Evolutionary conservation across 129 eudicot species (phyloP).

Genomic region (Mikania micrantha): DNA sequence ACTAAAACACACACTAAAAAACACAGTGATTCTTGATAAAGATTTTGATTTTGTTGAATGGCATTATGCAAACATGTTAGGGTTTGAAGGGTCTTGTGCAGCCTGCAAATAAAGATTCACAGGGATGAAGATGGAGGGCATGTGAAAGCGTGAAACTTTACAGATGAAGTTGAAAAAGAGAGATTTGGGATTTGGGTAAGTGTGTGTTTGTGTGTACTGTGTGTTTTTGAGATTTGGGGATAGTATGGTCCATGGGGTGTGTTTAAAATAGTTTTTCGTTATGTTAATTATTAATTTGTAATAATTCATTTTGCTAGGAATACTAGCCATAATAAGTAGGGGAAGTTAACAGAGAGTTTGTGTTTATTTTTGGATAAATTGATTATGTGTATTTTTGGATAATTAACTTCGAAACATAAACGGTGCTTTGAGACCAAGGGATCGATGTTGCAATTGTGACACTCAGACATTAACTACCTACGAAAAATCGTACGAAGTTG

Average conservation of each 20-base stretch:
- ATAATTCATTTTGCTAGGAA: too few relatives aligned
- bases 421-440: too few relatives aligned
- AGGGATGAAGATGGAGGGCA: slow-evolving; percentile 34
- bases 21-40: slow-evolving; percentile 2
- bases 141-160: slow-evolving; percentile 37
- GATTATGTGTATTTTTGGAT: too few relatives aligned
- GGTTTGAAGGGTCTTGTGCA: slow-evolving; percentile 17
- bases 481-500: too few relatives aligned
- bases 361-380: too few relatives aligned
- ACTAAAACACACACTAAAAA: slow-evolving; percentile 10
- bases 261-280: neutral
- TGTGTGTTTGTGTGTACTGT: slow-evolving; percentile 10
- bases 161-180: slow-evolving; percentile 36
- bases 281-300: too few relatives aligned
- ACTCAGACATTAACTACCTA: too few relatives aligned
- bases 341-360: too few relatives aligned
- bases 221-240: slow-evolving; percentile 1
- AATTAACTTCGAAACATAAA: too few relatives aligned
- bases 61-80: slow-evolving; percentile 32
- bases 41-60: slow-evolving; percentile 5
- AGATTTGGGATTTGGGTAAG: slow-evolving; percentile 34
- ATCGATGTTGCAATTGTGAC: too few relatives aligned
- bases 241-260: neutral
- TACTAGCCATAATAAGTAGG: too few relatives aligned
- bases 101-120: slow-evolving; percentile 24